Evolutionary conservation across 768 basidiomycete species (phyloP).

Genomic region (Coprinopsis sp.): DNA sequence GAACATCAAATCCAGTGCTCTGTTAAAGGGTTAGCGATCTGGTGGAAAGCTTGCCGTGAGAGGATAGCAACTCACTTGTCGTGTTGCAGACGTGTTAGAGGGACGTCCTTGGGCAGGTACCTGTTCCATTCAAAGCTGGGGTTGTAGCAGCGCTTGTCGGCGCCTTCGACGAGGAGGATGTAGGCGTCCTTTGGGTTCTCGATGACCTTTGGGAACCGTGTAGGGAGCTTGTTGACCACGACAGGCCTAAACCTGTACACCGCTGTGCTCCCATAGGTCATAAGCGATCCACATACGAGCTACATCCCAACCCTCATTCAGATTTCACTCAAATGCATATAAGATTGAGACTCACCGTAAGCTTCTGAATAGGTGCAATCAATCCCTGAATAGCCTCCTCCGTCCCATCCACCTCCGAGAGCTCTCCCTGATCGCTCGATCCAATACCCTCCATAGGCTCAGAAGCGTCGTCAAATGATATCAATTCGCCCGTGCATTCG

Average conservation of each 20-base stretch:
- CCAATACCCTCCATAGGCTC: constrained; percentile 7
- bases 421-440: constrained; percentile 13
- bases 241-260: constrained; percentile 35
- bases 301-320: neutral
- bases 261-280: constrained; percentile 39
- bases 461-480: constrained; percentile 11
- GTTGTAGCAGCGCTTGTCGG: constrained; percentile 33
- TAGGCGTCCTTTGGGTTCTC: constrained; percentile 36
- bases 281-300: constrained; percentile 33
- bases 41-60: neutral
- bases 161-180: constrained; percentile 37
- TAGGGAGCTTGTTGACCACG: constrained; percentile 18
- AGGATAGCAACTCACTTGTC: constrained; percentile 35
- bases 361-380: constrained; percentile 34
- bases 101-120: constrained; percentile 38
- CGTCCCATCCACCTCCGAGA: constrained; percentile 1
- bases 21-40: constrained; percentile 13
- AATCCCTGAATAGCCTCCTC: constrained; percentile 27
- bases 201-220: constrained; percentile 36
- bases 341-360: constrained; percentile 26
- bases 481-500: too few species aligned
- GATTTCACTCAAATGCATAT: neutral
- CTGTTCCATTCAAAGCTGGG: constrained; percentile 49
- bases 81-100: constrained; percentile 39
- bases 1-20: constrained; percentile 43